phyloP scores from a whole-genome alignment of 1,284 basidiomycete genomes.

The Austropuccinia psidii region DNA sequence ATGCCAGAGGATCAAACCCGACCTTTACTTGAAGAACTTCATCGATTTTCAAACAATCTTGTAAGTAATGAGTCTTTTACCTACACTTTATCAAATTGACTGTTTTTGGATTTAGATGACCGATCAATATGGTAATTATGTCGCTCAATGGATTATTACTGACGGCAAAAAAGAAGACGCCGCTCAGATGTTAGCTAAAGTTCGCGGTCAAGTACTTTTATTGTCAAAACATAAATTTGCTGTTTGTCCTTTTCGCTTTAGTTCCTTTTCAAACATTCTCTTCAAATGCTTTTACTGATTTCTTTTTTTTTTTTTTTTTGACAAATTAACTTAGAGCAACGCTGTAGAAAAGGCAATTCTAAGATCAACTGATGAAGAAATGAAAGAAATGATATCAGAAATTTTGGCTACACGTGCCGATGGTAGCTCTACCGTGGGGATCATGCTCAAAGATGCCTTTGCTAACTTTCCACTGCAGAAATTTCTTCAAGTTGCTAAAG shows the following conservation, averaged over 20 bases:
- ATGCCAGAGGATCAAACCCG: conserved; percentile 60
- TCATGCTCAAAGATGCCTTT: conserved; percentile 85
- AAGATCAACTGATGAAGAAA: conserved; percentile 59
- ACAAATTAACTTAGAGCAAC: conserved; percentile 82
- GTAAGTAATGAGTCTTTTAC: conserved; percentile 8
- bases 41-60: conserved; percentile 60
- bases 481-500: conserved; percentile 43
- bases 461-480: conserved; percentile 54
- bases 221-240: conserved; percentile 45
- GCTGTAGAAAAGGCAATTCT: conserved; percentile 88
- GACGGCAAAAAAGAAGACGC: conserved; percentile 66
- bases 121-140: conserved; percentile 52
- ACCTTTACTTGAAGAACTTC: conserved; percentile 74
- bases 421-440: conserved; percentile 58
- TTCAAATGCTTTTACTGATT: not conserved
- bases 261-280: not conserved
- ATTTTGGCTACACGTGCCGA: conserved; percentile 62
- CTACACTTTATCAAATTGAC: not conserved
- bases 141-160: conserved; percentile 77
- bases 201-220: conserved; percentile 68
- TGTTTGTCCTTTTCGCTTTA: not conserved
- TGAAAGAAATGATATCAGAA: conserved; percentile 67
- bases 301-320: conserved; percentile 54
- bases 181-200: conserved; percentile 60
- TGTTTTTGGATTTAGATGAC: conserved; percentile 42